These are phyloP conservation scores for Fusarium nanum DNA, from an alignment of 2,329 filamentous ascomycete genomes.

Conservation along the genomic window DNA sequence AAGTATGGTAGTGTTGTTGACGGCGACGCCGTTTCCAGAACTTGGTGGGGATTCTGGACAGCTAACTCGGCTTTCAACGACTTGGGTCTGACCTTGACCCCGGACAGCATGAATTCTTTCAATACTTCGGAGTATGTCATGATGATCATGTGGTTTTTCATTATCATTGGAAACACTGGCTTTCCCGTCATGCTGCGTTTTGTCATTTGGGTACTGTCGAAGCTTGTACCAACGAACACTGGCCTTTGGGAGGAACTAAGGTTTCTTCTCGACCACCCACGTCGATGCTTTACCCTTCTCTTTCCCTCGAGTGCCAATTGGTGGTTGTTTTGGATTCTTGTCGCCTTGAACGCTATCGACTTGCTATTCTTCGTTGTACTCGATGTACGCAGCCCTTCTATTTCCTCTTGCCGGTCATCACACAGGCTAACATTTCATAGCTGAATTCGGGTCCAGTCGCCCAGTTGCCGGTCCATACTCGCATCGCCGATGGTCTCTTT, in stretches of 20 bases:
- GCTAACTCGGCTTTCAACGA: conserved; percentile 92
- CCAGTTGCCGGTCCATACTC: conserved; percentile 75
- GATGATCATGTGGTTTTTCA: conserved; percentile 83
- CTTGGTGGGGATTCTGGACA: conserved; percentile 96
- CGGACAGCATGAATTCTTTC: conserved; percentile 94
- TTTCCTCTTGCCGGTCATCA: background rate
- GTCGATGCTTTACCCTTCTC: conserved; percentile 93
- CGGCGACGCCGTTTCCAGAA: conserved; percentile 68
- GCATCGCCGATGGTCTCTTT: conserved; percentile 88
- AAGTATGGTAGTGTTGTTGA: conserved; percentile 75
- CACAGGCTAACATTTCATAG: conserved; percentile 55
- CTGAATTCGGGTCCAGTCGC: conserved; percentile 78
- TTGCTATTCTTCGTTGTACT: conserved; percentile 92
- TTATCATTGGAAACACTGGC: conserved; percentile 94
- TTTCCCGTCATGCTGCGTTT: conserved; percentile 96
- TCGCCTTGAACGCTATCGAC: conserved; percentile 85
- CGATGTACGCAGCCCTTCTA: conserved; percentile 70
- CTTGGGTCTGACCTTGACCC: conserved; percentile 90
- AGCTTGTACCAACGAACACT: conserved; percentile 71
- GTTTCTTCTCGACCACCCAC: conserved; percentile 93
- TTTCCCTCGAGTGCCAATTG: conserved; percentile 92
- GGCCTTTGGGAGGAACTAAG: conserved; percentile 88
- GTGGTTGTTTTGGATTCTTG: conserved; percentile 92
- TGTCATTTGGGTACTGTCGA: conserved; percentile 85
- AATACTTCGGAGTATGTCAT: conserved; percentile 80